Base-by-base conservation (phyloP, 352 stramenopile genomes). In the Phytophthora litchii region DNA sequence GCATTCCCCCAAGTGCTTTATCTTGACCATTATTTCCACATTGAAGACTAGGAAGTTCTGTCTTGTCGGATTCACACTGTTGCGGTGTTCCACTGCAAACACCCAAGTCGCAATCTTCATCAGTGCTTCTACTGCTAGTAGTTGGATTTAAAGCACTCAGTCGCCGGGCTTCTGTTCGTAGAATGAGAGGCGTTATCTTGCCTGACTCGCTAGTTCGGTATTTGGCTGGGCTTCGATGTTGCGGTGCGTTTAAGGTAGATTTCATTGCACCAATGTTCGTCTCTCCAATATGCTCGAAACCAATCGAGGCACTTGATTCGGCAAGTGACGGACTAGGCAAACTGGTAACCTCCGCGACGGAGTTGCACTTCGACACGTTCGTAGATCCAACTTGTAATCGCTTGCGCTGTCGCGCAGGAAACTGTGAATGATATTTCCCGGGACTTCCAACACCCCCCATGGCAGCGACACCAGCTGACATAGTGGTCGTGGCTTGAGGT, bases 371-470 rank as follows among this genome's bases (percentile, higher is more conserved):
- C 1, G 54, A 51, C 21, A 91, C 53, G 48, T 94, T 94, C 0
- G 82, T 94, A 4, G 70, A 58, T 3, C 84, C 85, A n/a, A 94
- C 80, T 52, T 91, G 85, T n/a, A 92, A 40, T 7, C 85, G 70
- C 47, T 88, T 88, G 54, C 77, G 70, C 40, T 87, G 72, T 13
- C 75, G 77, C 17, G 67, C 67, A 40, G 78, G 80, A 44, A 87
- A 64, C 20, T 89, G 74, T 12, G 67, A 43, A 31, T 81, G 69
- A 29, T 75, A 85, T 20, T 78, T 44, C 32, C 25, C 60, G 12
- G 16, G 32, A 12, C 48, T 70, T 19, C 14, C 43, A 49, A 16
- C 6, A 35, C 52, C 41, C 44, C 59, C 59, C 46, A 72, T 55
- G 5, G 52, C 51, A n/a, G 41, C 52, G n/a, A 29, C 46, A 43